Base-by-base conservation (phyloP, 768 basidiomycete genomes). In the Thelephora ganbajun region DNA sequence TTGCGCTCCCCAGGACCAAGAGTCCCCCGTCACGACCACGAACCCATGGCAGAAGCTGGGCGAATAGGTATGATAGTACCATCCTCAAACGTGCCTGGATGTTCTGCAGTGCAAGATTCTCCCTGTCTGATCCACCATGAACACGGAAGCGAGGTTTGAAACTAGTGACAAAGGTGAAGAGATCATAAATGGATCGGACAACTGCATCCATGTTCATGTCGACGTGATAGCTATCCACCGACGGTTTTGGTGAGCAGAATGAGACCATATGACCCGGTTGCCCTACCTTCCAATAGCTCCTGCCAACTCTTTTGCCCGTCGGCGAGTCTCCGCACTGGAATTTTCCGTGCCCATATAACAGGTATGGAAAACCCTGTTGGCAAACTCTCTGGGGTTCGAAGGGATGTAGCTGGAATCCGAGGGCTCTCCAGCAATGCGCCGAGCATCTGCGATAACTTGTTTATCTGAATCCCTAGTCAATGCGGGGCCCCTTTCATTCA, bases 321-420 rank as follows among this genome's bases (percentile, higher is more conserved):
- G 66, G 11, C 90, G 69, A 6, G 96, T 98, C 56, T 96, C 96
- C 0, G 62, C 62, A 50, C 83, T 89, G 6, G 94, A 97, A 61
- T 98, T 93, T 62, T 92, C 88, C 0, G 96, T 99, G 5, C 94
- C 94, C 96, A 99, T 98, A 64, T 94, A 99, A 63, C 91, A 96
- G 0, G 93, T 94, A 62, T 98, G 93, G 69, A 99, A 94, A 47
- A 98, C 81, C 20, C 90, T 73, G 46, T 69, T 71, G 22, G 79
- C 78, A 56, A 97, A 91, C 59, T 98, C 96, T 42, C 72, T 76
- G 0, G 93, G 79, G 61, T 99, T 92, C 0, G 76, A 72, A 1
- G 96, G 94, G 22, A 90, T 57, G 59, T 97, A 98, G 1, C 65
- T 65, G 1, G 93, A 94, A 50, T 75, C 79, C 47, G 80, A 80